phyloP scores from a whole-genome alignment of 169 alveolate species.

The Plasmodium cynomolgi region DNA sequence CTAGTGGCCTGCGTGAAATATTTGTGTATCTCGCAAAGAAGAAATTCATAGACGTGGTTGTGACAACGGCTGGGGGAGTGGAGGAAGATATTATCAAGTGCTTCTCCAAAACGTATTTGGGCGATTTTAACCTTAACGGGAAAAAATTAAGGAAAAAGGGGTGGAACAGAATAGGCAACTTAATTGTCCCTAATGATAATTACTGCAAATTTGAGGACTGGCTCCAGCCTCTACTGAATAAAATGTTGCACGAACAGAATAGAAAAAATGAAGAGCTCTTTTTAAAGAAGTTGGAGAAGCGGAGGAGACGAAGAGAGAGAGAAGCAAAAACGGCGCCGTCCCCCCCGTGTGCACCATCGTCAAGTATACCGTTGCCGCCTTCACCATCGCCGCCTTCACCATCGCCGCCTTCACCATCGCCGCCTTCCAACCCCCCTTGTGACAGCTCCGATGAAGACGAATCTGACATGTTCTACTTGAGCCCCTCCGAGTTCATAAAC shows the following conservation, averaged over 20 bases:
- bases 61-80: constrained; percentile 99
- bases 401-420: background rate
- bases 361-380: background rate
- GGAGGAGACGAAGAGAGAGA: background rate
- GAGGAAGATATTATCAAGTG: constrained; percentile 99
- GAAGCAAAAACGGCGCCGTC: background rate
- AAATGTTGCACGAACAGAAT: constrained; percentile 92
- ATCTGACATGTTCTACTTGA: constrained; percentile 84
- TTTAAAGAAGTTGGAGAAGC: constrained; percentile 32
- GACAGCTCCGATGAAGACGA: constrained; percentile 82
- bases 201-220: constrained; percentile 97
- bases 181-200: constrained; percentile 97
- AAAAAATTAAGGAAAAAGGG: constrained; percentile 94
- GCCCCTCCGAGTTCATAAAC: constrained; percentile 93
- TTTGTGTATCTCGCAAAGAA: constrained; percentile 94
- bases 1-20: constrained; percentile 96
- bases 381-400: background rate
- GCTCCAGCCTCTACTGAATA: constrained; percentile 96
- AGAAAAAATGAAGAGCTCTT: constrained; percentile 77
- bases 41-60: constrained; percentile 94
- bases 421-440: background rate
- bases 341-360: background rate
- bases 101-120: constrained; percentile 93
- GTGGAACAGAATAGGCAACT: constrained; percentile 98
- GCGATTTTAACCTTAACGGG: constrained; percentile 92